Percentiles rank a stretch among this genome's conserved stretches.
These are phyloP conservation scores for Hebeloma cylindrosporum DNA, from an alignment of 768 basidiomycete species.

Conservation along the genomic window DNA sequence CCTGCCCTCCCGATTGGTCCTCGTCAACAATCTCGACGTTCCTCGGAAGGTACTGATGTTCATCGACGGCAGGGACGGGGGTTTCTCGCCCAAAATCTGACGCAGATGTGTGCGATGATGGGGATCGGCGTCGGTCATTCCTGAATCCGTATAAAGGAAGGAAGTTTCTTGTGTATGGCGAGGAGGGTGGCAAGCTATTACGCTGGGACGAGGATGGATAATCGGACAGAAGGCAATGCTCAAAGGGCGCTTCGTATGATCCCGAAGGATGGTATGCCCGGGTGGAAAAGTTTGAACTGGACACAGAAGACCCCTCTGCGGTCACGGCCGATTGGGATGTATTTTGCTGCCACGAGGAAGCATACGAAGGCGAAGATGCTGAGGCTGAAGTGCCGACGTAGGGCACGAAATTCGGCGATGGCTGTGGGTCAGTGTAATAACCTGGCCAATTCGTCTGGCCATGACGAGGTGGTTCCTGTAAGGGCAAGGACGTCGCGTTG, in stretches of 20 bases:
- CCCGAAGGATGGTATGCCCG: neutral
- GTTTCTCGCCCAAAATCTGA: constrained; percentile 20
- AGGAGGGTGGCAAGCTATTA: constrained; percentile 8
- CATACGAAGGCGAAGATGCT: constrained; percentile 8
- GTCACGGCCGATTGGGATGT: constrained; percentile 2
- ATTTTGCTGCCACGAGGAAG: constrained; percentile 11
- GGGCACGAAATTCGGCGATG: constrained; percentile 8
- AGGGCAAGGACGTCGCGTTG: constrained; percentile 6
- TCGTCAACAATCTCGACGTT: constrained; percentile 1
- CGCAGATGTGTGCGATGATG: constrained; percentile 19
- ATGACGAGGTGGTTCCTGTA: constrained; percentile 8
- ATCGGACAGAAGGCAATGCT: constrained; percentile 9
- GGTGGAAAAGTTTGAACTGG: constrained; percentile 3
- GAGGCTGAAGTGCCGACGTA: neutral
- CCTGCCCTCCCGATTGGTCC: constrained; percentile 5
- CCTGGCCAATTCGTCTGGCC: constrained; percentile 12
- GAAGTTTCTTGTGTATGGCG: constrained; percentile 4
- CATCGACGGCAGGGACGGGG: constrained; percentile 5
- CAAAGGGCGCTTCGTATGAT: constrained; percentile 8
- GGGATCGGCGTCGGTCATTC: constrained; percentile 21
- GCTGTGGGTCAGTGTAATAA: constrained; percentile 14
- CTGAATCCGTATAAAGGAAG: constrained; percentile 12
- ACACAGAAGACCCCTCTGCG: neutral
- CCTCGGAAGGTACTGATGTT: constrained; percentile 3
- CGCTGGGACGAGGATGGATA: constrained; percentile 25